Percentiles rank a stretch among this genome's conserved stretches.
These are phyloP conservation scores for Leptomonas seymouri DNA, from an alignment of 208 protist species.

Conservation along the genomic window DNA sequence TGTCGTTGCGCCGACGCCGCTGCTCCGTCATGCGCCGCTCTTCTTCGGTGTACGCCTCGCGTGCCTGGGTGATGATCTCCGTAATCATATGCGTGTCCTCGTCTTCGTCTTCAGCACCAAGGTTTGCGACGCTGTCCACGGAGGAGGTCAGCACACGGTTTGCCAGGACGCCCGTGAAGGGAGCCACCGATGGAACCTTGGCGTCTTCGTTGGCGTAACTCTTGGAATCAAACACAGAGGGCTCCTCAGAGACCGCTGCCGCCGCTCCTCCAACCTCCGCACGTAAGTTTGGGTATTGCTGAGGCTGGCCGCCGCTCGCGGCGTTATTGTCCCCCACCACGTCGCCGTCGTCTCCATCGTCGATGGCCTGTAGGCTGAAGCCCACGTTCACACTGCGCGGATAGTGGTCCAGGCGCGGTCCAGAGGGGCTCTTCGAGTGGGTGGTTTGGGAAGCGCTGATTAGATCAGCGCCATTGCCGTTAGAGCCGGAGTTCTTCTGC, in stretches of 20 bases:
- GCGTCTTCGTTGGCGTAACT: background rate
- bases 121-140: background rate
- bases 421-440: slow-evolving; percentile 41
- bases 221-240: background rate
- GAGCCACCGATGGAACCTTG: background rate
- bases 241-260: background rate
- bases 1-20: slow-evolving; percentile 15
- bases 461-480: slow-evolving; percentile 1
- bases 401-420: slow-evolving; percentile 38
- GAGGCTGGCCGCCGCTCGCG: background rate
- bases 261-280: background rate
- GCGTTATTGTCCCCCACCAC: slow-evolving; percentile 4
- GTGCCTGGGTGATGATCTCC: slow-evolving; percentile 39
- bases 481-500: background rate
- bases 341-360: slow-evolving; percentile 33
- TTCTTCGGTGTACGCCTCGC: slow-evolving; percentile 39
- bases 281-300: background rate
- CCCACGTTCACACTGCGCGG: slow-evolving; percentile 29
- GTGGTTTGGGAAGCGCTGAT: slow-evolving; percentile 15
- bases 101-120: slow-evolving; percentile 30
- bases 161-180: slow-evolving; percentile 7
- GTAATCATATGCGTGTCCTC: slow-evolving; percentile 42
- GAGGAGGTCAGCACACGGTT: slow-evolving; percentile 4
- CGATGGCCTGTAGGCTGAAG: slow-evolving; percentile 30
- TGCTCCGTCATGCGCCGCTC: slow-evolving; percentile 37